Base-by-base conservation (phyloP, 2,329 filamentous ascomycete genomes). In the Celoporthe dispersa region DNA sequence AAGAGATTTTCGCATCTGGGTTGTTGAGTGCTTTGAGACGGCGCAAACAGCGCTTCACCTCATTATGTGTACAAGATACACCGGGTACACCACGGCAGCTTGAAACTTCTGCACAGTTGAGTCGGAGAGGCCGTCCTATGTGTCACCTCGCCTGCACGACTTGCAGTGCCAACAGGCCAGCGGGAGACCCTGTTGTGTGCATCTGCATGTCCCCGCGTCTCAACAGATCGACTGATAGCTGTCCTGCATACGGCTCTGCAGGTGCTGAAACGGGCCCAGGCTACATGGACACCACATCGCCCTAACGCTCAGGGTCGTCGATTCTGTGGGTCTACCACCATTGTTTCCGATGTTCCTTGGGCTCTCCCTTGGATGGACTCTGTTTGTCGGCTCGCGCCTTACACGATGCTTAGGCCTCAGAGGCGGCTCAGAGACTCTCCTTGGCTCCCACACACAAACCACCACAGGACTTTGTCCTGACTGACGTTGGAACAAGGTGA, bases 401-500 rank as follows among this genome's bases (percentile, higher is more conserved):
- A 33, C 33, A 60, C 57, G 31, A 37, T 60, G 31, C 25, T 31
- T 19, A 12, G 53, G 25, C 53, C 33, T 55, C 51, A 14, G 33
- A 57, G 53, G 25, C 25, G 25, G 53, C 53, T 57, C 53, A 28
- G 25, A 3, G 28, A 8, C 28, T 57, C 11, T n/a, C n/a, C 44
- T n/a, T n/a, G 44, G n/a, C 57, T 35, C 57, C 22, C 57, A 60
- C 33, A 59, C 28, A 11, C 48, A 16, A 41, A 19, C 31, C 28
- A 11, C 37, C 28, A 51, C 25, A 28, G 5, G 6, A 48, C n/a
- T 33, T 9, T 60, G 57, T 51, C 22, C 14, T n/a, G 67, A 69
- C 16, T n/a, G 70, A 71, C 70, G 70, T 71, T 48, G 37, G 67
- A 67, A 71, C 70, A 67, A 71, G 64, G 67, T 71, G 64, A 69